Base-by-base conservation (phyloP, 2,329 filamentous ascomycete species). In the Exophiala aquamarina region DNA sequence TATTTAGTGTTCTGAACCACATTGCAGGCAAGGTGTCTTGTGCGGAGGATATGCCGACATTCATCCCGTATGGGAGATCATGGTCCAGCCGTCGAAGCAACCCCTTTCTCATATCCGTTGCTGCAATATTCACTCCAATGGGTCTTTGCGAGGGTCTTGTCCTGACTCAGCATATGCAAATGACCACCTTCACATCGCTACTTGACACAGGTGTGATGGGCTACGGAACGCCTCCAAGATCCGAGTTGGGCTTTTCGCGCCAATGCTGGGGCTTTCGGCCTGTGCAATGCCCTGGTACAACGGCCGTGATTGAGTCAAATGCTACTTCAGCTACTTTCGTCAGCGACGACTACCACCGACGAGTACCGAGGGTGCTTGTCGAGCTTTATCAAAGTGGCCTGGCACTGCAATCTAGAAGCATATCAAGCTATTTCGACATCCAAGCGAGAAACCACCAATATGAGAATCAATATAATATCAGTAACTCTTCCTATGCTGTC, bases 361-460 rank as follows among this genome's bases (percentile, higher is more conserved):
- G 35, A 34, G 61, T 74, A 3, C 67, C 69, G 0, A 41, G 59
- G 6, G 56, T 63, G 3, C 23, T 70, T 6, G 55, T 56, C 1
- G 61, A 69, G n/a, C 57, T 66, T 5, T 72, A 65, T 42, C 61
- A 66, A 13, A 72, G 70, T 42, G 71, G 69, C 1, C 40, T 61
- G 0, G 55, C 54, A 2, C 37, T 28, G 1, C 45, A 63, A 10
- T 23, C 55, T 0, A 52, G 55, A 1, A 66, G 68, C 0, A 53
- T 73, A 2, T 71, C 70, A 3, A 71, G 68, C 49, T 61, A 66
- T 13, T 73, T 71, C 47, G 69, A 74, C 47, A 71, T 74, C 29
- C 63, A 73, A 52, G 68, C 54, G 29, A 49, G 65, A 34, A 54
- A 48, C 2, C 66, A 62, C 44, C 52, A 59, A 3, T 56, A 48